phyloP scores from a whole-genome alignment of 106 monocot genomes.

The Iris macrosiphon region DNA sequence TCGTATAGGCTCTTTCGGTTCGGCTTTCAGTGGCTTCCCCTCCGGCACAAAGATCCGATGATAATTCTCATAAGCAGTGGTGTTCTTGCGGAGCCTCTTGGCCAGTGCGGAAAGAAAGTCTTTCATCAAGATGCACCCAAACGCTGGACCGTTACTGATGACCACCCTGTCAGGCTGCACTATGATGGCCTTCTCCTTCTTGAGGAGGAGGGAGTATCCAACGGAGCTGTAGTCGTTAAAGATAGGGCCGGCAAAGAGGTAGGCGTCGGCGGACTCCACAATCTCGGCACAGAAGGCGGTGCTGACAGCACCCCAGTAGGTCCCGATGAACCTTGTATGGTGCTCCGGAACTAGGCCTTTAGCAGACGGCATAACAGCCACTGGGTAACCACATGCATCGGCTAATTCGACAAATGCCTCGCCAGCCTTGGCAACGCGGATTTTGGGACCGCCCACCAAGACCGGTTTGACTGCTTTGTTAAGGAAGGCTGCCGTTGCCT shows the following conservation, averaged over 20 bases:
- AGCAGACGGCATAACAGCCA: slow-evolving; percentile 19
- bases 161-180: slow-evolving; percentile 13
- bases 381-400: slow-evolving; percentile 14
- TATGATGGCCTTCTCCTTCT: slow-evolving; percentile 17
- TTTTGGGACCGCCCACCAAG: slow-evolving; percentile 15
- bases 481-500: slow-evolving; percentile 12
- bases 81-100: slow-evolving; percentile 19
- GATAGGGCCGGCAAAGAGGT: slow-evolving; percentile 16
- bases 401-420: slow-evolving; percentile 14
- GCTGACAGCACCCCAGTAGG: slow-evolving; percentile 22
- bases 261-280: slow-evolving; percentile 19
- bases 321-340: slow-evolving; percentile 16
- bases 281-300: slow-evolving; percentile 20
- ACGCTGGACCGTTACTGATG: slow-evolving; percentile 7
- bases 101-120: slow-evolving; percentile 11
- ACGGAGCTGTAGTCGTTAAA: slow-evolving; percentile 27
- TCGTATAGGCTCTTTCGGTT: slow-evolving; percentile 10
- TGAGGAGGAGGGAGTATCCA: slow-evolving; percentile 18
- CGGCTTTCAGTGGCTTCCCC: slow-evolving; percentile 6
- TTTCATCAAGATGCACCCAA: slow-evolving; percentile 19
- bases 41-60: slow-evolving; percentile 16
- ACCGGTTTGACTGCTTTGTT: slow-evolving; percentile 22
- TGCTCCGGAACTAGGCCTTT: slow-evolving; percentile 12
- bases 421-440: slow-evolving; percentile 14
- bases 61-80: slow-evolving; percentile 18